phyloP scores from a whole-genome alignment of 2,329 filamentous ascomycete genomes.

The Trichoderma atroviride region DNA sequence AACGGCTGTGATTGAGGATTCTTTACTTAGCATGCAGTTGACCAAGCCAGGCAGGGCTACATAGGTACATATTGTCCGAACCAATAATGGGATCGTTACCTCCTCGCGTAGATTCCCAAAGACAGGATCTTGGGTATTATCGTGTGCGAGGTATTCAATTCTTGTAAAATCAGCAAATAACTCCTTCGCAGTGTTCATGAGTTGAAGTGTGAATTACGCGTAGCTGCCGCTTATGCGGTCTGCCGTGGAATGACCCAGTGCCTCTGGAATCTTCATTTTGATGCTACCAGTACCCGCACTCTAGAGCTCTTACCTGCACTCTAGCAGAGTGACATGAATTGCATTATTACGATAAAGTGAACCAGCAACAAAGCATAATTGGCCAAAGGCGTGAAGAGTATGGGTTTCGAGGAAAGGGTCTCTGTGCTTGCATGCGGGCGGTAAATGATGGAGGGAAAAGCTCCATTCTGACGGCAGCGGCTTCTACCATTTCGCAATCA shows the following conservation, averaged over 20 bases:
- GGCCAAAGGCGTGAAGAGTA: not conserved
- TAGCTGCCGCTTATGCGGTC: conserved; percentile 28
- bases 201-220: not conserved
- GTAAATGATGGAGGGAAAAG: no score
- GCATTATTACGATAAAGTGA: not conserved
- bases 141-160: not conserved
- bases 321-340: not conserved
- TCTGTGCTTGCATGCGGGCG: no score
- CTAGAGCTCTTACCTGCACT: fast-evolving
- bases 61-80: no score
- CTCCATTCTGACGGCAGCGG: not conserved
- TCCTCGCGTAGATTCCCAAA: no score
- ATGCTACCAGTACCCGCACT: conserved; percentile 24
- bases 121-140: not conserved
- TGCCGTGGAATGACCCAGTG: conserved; percentile 27
- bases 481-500: not conserved
- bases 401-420: not conserved
- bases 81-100: not conserved
- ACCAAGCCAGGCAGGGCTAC: not conserved
- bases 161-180: not conserved
- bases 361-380: not conserved
- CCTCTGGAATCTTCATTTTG: conserved; percentile 39
- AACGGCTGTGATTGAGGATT: not conserved
- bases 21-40: not conserved
- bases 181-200: not conserved